phyloP scores from a whole-genome alignment of 805 yeast genomes.

The Monosporozyma siamensis region DNA sequence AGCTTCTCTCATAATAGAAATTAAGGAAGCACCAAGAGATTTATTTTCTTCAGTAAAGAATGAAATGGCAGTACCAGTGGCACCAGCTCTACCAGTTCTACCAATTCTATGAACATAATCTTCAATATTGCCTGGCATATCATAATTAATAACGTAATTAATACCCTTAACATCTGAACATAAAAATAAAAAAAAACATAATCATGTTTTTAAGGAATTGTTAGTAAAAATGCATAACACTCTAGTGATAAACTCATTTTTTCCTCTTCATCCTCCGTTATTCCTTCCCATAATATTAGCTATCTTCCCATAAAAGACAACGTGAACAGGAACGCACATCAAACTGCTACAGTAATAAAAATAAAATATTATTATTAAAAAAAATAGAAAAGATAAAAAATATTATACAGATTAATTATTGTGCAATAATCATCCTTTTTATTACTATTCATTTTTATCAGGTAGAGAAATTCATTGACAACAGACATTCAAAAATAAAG shows the following conservation, averaged over 20 bases:
- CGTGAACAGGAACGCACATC: background rate
- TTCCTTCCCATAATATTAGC: background rate
- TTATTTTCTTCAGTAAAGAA: constrained; percentile 84
- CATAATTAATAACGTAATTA: constrained; percentile 85
- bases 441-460: background rate
- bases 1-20: constrained; percentile 89
- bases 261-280: too few species aligned
- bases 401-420: constrained; percentile 1
- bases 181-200: constrained; percentile 3
- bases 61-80: constrained; percentile 89
- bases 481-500: background rate
- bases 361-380: background rate
- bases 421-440: background rate
- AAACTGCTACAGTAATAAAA: background rate
- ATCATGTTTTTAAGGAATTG: background rate
- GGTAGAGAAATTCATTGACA: too few species aligned
- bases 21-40: constrained; percentile 81
- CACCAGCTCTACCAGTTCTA: constrained; percentile 99
- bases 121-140: constrained; percentile 97
- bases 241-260: background rate
- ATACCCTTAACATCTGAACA: constrained; percentile 91
- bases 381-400: background rate
- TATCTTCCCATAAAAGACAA: background rate
- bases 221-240: constrained; percentile 4
- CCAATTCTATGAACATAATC: constrained; percentile 98